Percentiles rank a stretch among this genome's conserved stretches.
Conservation (phyloP, 192 early-diverging fungal species). For the Coemansia sp. region DNA sequence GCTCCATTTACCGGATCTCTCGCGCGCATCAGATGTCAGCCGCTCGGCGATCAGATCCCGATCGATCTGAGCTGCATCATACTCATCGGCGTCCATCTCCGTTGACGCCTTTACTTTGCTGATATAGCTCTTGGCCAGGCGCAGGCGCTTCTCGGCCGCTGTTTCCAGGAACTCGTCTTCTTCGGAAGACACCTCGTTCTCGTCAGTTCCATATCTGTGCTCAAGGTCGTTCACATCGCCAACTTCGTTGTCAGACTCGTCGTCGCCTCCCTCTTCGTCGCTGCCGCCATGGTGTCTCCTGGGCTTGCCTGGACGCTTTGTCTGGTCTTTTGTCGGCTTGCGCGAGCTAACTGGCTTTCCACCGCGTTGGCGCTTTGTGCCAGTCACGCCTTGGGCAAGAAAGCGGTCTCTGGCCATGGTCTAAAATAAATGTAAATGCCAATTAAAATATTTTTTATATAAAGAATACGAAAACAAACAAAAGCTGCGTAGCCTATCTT, state of each 20-base stretch:
- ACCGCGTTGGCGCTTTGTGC: slow-evolving; percentile 45
- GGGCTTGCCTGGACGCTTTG: background rate
- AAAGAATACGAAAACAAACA: background rate
- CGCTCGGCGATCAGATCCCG: slow-evolving; percentile 90
- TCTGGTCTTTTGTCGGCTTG: slow-evolving; percentile 17
- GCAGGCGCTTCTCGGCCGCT: slow-evolving; percentile 88
- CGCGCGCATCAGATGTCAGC: slow-evolving; percentile 73
- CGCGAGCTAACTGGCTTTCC: slow-evolving; percentile 3
- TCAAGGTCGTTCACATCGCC: slow-evolving; percentile 46
- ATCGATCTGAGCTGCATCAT: slow-evolving; percentile 93
- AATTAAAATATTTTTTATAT: background rate
- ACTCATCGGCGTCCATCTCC: slow-evolving; percentile 67
- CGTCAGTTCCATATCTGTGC: slow-evolving; percentile 30
- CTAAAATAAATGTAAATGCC: background rate
- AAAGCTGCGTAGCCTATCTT: background rate
- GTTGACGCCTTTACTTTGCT: slow-evolving; percentile 67
- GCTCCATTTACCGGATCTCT: slow-evolving; percentile 40
- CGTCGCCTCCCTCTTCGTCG: background rate
- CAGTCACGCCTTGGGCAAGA: slow-evolving; percentile 44
- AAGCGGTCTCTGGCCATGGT: slow-evolving; percentile 51
- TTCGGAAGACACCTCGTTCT: slow-evolving; percentile 50
- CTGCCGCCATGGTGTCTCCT: background rate
- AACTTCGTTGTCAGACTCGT: slow-evolving; percentile 26
- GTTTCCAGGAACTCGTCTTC: slow-evolving; percentile 82
- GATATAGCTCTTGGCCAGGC: slow-evolving; percentile 94